Conservation (phyloP, 2,329 filamentous ascomycete genomes). For the Rutstroemia sp. region DNA sequence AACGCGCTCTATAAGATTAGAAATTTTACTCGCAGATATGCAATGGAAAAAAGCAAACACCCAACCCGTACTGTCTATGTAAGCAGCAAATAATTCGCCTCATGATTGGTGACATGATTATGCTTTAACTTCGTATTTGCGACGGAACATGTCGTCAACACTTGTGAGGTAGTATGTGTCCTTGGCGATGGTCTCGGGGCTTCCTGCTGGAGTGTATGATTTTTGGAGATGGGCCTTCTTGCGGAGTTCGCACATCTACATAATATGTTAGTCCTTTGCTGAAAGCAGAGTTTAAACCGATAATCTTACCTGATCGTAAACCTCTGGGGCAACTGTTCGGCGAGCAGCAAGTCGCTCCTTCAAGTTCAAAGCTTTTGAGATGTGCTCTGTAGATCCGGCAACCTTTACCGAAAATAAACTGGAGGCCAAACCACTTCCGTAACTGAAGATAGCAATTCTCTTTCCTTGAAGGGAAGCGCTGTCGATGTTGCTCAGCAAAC, state of each 20-base stretch:
- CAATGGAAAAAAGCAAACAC: background rate
- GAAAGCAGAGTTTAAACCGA: background rate
- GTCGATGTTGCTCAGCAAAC: conserved; percentile 44
- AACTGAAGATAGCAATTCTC: conserved; percentile 51
- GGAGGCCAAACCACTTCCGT: conserved; percentile 65
- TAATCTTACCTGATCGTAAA: conserved; percentile 64
- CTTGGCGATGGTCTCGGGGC: conserved; percentile 54
- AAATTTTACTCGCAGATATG: background rate
- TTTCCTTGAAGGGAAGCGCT: conserved; percentile 51
- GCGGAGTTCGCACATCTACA: conserved; percentile 69
- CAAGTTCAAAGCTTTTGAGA: conserved; percentile 63
- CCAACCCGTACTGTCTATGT: background rate
- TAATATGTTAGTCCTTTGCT: conserved; percentile 19
- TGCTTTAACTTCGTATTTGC: conserved; percentile 69
- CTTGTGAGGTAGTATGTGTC: conserved; percentile 74
- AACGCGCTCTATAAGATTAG: background rate
- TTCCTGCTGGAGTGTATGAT: conserved; percentile 64
- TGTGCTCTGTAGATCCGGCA: conserved; percentile 59
- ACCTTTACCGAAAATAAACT: conserved; percentile 68
- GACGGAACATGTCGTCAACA: conserved; percentile 81
- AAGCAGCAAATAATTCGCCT: background rate
- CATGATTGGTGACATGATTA: conserved; percentile 29
- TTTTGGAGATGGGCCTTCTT: conserved; percentile 81
- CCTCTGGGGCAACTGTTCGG: conserved; percentile 59
- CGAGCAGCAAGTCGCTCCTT: conserved; percentile 60